These are phyloP conservation scores for Darksidea phi DNA, from an alignment of 495 filamentous ascomycete genomes.

Conservation along the genomic window DNA sequence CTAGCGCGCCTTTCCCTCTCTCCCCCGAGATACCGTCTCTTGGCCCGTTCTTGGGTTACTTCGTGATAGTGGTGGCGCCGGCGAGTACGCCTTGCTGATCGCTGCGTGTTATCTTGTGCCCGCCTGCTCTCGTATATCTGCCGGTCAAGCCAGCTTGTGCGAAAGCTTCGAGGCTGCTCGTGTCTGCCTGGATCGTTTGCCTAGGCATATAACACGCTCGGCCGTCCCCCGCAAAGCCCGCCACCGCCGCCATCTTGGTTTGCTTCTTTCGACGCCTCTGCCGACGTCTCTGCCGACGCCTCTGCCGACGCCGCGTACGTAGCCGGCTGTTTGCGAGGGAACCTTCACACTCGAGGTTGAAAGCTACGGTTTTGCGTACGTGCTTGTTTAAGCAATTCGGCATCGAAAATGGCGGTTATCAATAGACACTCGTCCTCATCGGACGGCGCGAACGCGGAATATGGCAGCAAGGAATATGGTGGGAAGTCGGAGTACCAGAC, in stretches of 20 bases:
- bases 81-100: constrained; percentile 17
- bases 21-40: background rate
- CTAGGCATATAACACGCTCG: background rate
- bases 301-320: constrained; percentile 25
- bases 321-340: background rate
- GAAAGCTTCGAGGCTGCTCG: background rate
- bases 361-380: background rate
- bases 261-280: constrained; percentile 2
- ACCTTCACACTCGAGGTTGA: background rate
- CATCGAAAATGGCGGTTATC: constrained; percentile 32
- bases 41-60: constrained; percentile 24
- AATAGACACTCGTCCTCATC: constrained; percentile 30
- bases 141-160: constrained; percentile 2
- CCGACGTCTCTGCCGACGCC: constrained; percentile 11
- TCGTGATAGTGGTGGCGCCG: constrained; percentile 9
- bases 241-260: constrained; percentile 9
- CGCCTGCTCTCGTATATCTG: background rate
- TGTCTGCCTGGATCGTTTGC: background rate
- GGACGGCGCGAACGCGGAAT: constrained; percentile 24
- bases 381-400: background rate
- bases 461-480: constrained; percentile 21
- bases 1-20: background rate
- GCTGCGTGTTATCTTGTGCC: constrained; percentile 3
- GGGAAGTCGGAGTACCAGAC: constrained; percentile 1
- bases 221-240: background rate